Percentiles rank a stretch among this genome's conserved stretches.
These are phyloP conservation scores for Clathrospora elynae DNA, from an alignment of 2,329 filamentous ascomycete genomes.

Conservation along the genomic window DNA sequence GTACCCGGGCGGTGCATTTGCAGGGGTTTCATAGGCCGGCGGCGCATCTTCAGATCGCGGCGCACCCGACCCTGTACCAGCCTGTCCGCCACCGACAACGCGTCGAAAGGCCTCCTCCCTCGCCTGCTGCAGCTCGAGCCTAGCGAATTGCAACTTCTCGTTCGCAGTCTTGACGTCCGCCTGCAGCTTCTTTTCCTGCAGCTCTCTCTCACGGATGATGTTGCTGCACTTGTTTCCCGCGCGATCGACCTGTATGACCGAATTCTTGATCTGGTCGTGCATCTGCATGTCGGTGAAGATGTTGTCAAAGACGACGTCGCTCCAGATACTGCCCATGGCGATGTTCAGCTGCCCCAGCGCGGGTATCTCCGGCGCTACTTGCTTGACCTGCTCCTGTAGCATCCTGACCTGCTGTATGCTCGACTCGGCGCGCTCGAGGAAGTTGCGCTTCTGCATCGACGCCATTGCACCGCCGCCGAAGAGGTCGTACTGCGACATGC, in stretches of 20 bases:
- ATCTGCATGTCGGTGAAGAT: conserved; percentile 60
- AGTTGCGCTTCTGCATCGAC: conserved; percentile 61
- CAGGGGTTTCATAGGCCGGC: too few species aligned
- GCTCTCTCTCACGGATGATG: conserved; percentile 43
- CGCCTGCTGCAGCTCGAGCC: conserved; percentile 52
- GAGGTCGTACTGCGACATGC: conserved; percentile 51
- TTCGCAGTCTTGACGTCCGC: conserved; percentile 40
- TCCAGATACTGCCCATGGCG: conserved; percentile 54
- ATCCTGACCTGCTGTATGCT: conserved; percentile 49
- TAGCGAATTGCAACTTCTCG: conserved; percentile 35
- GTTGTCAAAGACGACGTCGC: conserved; percentile 62
- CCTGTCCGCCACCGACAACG: conserved; percentile 23
- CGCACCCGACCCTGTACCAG: conserved; percentile 3
- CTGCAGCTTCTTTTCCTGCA: conserved; percentile 29
- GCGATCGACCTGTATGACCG: conserved; percentile 40
- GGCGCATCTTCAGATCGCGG: conserved; percentile 20
- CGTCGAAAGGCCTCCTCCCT: conserved; percentile 52
- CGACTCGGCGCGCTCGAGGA: conserved; percentile 56
- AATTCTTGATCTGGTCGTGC: conserved; percentile 58
- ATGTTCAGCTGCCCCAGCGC: conserved; percentile 51
- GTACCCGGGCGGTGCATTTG: conserved; percentile 12
- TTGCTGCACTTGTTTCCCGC: conserved; percentile 36
- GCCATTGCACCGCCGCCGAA: conserved; percentile 56
- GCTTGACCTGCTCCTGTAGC: conserved; percentile 49
- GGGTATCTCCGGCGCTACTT: conserved; percentile 48